Conservation (phyloP, 75 land plant genomes). For the Sequoia sempervirens region DNA sequence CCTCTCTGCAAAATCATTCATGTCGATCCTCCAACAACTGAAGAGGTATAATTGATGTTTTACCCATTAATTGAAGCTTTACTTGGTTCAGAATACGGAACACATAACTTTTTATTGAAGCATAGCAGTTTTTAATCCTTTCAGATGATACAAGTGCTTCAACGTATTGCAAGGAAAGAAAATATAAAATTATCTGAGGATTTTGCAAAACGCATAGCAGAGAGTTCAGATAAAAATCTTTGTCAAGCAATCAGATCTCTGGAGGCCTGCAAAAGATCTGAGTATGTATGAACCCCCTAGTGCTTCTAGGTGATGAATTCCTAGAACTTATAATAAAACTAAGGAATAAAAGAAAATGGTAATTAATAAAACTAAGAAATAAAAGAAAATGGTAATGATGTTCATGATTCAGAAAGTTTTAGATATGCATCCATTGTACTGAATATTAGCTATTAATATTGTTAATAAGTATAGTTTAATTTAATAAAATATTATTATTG, state of each 20-base stretch:
- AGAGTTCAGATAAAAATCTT: slow-evolving; percentile 32
- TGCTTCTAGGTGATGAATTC: neutral
- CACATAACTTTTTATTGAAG: too few relatives aligned
- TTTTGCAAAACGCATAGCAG: slow-evolving; percentile 23
- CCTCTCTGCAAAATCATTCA: slow-evolving; percentile 26
- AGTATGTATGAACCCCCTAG: slow-evolving; percentile 7
- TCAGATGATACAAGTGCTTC: slow-evolving; percentile 32
- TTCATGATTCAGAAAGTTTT: too few relatives aligned
- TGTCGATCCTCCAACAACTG: slow-evolving; percentile 25
- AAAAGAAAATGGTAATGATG: too few relatives aligned
- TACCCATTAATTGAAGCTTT: too few relatives aligned
- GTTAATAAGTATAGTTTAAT: too few relatives aligned
- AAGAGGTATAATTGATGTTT: slow-evolving; percentile 14
- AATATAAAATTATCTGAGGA: slow-evolving; percentile 14
- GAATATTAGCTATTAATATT: too few relatives aligned
- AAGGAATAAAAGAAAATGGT: too few relatives aligned
- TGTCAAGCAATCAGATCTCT: slow-evolving; percentile 41
- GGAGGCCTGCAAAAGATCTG: slow-evolving; percentile 25
- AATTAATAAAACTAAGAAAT: too few relatives aligned
- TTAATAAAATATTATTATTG: too few relatives aligned
- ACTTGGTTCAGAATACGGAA: too few relatives aligned
- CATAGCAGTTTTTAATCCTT: neutral
- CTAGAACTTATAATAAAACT: too few relatives aligned
- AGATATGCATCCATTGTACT: too few relatives aligned
- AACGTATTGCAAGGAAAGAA: slow-evolving; percentile 29